Evolutionary conservation across 306 rosid genomes (phyloP).

Genomic region (Prunus davidiana): DNA sequence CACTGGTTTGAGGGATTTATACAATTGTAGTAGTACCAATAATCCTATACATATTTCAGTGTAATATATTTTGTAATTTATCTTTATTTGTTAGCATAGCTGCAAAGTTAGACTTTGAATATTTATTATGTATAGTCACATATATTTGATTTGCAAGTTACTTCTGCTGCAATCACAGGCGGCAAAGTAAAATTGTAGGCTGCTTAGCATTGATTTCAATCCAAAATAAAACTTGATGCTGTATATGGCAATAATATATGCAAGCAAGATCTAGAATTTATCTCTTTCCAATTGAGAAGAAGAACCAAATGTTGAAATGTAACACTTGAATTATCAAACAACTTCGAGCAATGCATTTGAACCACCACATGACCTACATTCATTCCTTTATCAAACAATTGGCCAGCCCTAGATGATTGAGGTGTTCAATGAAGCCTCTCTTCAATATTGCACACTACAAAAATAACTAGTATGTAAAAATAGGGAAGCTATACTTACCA

Average conservation of each 20-base stretch:
- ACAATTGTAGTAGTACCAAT: neutral
- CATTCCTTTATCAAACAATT: too few relatives aligned
- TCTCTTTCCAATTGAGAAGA: neutral
- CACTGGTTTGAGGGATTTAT: slow-evolving; percentile 4
- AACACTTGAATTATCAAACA: too few relatives aligned
- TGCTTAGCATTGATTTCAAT: neutral
- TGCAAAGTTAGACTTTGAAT: neutral
- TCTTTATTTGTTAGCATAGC: neutral
- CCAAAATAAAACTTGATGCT: neutral
- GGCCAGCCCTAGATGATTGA: too few relatives aligned
- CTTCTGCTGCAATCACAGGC: neutral
- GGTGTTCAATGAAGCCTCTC: too few relatives aligned
- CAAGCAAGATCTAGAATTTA: neutral
- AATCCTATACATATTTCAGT: neutral
- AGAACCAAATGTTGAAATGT: neutral
- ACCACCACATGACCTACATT: too few relatives aligned
- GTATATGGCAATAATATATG: neutral
- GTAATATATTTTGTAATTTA: slow-evolving; percentile 8
- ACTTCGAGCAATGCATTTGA: too few relatives aligned
- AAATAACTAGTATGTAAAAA: too few relatives aligned
- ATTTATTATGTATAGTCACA: neutral
- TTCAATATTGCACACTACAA: too few relatives aligned
- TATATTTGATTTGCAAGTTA: neutral
- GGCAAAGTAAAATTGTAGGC: neutral
- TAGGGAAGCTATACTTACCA: too few relatives aligned